Evolutionary conservation across 345 rosid species (phyloP).

Genomic region (Viola odorata): DNA sequence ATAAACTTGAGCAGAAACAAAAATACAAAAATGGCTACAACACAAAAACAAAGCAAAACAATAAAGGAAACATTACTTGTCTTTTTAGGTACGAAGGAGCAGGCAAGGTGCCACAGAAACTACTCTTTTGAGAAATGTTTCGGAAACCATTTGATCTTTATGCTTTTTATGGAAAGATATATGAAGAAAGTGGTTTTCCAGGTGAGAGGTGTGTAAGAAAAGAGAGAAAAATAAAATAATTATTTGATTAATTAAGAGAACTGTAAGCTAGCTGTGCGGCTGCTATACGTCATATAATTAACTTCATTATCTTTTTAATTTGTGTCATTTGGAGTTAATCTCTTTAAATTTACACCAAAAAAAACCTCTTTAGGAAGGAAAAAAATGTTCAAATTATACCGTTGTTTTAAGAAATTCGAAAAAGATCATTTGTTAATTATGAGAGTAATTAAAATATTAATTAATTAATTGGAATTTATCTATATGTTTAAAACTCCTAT

Average conservation of each 20-base stretch:
- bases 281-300: no score
- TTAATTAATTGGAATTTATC: no score
- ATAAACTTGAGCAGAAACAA: not conserved
- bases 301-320: no score
- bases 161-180: slow-evolving; percentile 14
- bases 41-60: not conserved
- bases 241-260: not conserved
- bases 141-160: not conserved
- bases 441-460: no score
- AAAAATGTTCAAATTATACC: no score
- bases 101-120: not conserved
- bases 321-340: no score
- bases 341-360: no score
- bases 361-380: no score
- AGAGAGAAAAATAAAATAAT: not conserved
- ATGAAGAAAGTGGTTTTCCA: not conserved
- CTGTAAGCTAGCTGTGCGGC: no score
- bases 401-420: no score
- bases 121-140: not conserved
- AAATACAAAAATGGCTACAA: not conserved
- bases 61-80: slow-evolving; percentile 2
- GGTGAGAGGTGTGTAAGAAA: not conserved
- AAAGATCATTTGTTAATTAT: no score
- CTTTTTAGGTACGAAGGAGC: slow-evolving; percentile 2
- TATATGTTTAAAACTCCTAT: no score